A percentile compares a stretch with the other conserved stretches of the same genome.
These are phyloP conservation scores for Phaeodactylum tricornutum DNA, from an alignment of 108 stramenopile species.

Conservation along the genomic window DNA sequence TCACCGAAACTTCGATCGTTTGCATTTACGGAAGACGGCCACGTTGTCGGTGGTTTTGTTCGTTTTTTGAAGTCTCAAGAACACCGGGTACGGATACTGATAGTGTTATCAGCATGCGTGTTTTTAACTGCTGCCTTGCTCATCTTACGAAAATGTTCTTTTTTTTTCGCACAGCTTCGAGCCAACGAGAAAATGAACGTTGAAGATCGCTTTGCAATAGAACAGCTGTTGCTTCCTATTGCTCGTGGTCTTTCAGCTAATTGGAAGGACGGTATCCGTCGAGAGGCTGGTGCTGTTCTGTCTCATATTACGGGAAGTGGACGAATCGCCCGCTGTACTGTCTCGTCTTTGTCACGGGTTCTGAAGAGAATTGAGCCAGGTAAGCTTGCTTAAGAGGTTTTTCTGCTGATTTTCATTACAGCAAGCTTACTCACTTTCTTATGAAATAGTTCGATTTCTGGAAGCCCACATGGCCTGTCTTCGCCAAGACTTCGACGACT, in stretches of 20 bases:
- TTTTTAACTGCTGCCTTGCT: no score
- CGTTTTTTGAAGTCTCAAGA: constrained; percentile 53
- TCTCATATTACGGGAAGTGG: constrained; percentile 48
- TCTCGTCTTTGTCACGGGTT: constrained; percentile 24
- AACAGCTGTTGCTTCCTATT: constrained; percentile 52
- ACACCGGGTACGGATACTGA: constrained; percentile 7
- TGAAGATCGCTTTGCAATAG: not conserved
- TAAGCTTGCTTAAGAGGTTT: constrained; percentile 8
- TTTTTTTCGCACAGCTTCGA: not conserved
- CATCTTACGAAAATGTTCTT: not conserved
- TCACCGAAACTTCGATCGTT: constrained; percentile 44
- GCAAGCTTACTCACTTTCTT: constrained; percentile 4
- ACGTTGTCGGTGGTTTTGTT: constrained; percentile 51
- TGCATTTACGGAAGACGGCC: constrained; percentile 46
- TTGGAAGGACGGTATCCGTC: constrained; percentile 61
- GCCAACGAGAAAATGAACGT: not conserved
- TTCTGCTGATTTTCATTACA: not conserved
- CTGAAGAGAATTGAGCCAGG: constrained; percentile 71
- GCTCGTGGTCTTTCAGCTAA: constrained; percentile 49
- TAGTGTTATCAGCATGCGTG: not conserved
- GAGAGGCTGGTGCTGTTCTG: constrained; percentile 69
- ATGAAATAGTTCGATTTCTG: constrained; percentile 66
- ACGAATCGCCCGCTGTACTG: constrained; percentile 29
- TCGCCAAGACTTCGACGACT: constrained; percentile 55
- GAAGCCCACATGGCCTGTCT: constrained; percentile 85